Base-by-base conservation (phyloP, 2,329 filamentous ascomycete genomes). In the Macrophomina pseudophaseolina region DNA sequence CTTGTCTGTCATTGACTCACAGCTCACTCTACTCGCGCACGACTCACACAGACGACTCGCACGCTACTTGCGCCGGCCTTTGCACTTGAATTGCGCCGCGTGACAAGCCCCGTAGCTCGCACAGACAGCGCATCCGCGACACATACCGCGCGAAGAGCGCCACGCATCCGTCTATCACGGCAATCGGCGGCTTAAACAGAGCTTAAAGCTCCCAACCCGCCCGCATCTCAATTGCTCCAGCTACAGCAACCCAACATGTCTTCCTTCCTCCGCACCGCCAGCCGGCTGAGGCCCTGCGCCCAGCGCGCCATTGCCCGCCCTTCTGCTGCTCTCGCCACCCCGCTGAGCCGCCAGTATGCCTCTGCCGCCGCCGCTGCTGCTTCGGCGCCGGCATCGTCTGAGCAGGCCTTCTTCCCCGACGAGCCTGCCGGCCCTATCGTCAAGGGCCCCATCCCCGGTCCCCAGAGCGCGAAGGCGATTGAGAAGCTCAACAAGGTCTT, bases 401-500 rank as follows among this genome's bases (percentile, higher is more conserved):
- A 82, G 70, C 79, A 83, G 72, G 73, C 85, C 7, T 87, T 82
- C 79, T 86, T 89, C 76, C 79, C 84, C 67, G 82, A 87, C 73
- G 87, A 90, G 80, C 87, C 87, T 23, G 69, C 77, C 12, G 81
- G 77, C n/a, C 87, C 87, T 30, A 80, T 78, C 32, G 72, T 89
- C 49, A 79, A 81, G 69, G 88, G 86, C 2, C 74, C 80, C 46
- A 91, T 97, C 66, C 93, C 93, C 0, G 93, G 93, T 0, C 92
- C 92, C 44, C 86, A 89, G 81, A 88, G 89, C 78, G 85, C 88
- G 81, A 85, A 88, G 72, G 85, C 87, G 60, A 88, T 91, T 70
- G 83, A 88, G 69, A 87, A 92, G 77, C 86, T 97, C 69, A 83
- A 91, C 80, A 83, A 89, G 75, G 91, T 96, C 68, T 96, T 95